Percentiles rank a stretch among this genome's conserved stretches.
phyloP scores from a whole-genome alignment of 345 rosid species.

The Carallia brachiata region DNA sequence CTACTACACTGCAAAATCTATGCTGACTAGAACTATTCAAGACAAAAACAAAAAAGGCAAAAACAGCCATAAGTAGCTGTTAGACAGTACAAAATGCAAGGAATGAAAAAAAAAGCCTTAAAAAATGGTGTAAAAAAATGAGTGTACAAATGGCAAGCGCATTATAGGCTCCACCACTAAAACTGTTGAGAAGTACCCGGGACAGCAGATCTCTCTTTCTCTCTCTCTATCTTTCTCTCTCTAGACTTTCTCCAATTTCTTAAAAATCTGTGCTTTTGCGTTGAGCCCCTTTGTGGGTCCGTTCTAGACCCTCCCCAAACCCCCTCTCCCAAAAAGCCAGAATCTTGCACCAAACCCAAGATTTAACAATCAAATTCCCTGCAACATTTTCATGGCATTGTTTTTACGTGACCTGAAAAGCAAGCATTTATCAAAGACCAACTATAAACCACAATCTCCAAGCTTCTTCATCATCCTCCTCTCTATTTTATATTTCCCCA shows the following conservation, averaged over 20 bases:
- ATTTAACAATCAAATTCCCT: not conserved
- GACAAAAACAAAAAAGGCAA: not conserved
- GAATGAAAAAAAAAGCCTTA: too few relatives aligned
- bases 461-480: not conserved
- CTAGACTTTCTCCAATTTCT: not conserved
- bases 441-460: not conserved
- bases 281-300: not conserved
- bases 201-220: not conserved
- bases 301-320: not conserved
- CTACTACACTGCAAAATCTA: too few relatives aligned
- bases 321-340: not conserved
- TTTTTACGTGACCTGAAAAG: not conserved
- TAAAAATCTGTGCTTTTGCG: not conserved
- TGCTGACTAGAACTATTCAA: too few relatives aligned
- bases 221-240: not conserved
- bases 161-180: not conserved
- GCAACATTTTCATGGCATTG: not conserved
- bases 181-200: conserved; percentile 1
- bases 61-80: not conserved
- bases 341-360: not conserved
- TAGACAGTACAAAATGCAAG: not conserved
- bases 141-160: not conserved
- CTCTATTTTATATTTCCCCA: not conserved
- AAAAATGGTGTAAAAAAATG: too few relatives aligned
- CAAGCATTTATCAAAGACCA: not conserved